A percentile compares a stretch with the other conserved stretches of the same genome.
Evolutionary conservation across 129 eudicot species (phyloP).

Genomic region (Ambrosia artemisiifolia): DNA sequence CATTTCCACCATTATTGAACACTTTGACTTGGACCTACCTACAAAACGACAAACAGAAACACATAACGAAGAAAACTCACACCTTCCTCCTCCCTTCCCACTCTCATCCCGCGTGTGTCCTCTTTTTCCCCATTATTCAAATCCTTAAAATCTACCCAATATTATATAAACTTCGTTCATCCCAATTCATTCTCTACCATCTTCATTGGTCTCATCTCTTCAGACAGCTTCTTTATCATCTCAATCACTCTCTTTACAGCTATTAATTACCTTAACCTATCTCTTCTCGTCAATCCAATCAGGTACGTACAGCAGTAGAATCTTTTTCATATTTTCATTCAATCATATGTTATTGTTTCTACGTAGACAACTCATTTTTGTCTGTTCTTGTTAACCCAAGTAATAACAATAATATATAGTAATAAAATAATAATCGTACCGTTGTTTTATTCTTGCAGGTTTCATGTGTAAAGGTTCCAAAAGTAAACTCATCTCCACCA

Average conservation of each 20-base stretch:
- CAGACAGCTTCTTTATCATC: too few species aligned
- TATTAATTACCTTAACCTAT: neutral
- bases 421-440: too few species aligned
- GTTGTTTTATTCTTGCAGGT: constrained; percentile 18
- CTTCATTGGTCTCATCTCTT: neutral
- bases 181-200: constrained; percentile 29
- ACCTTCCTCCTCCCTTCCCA: constrained; percentile 2
- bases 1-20: too few species aligned
- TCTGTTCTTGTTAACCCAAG: neutral
- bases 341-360: constrained; percentile 8
- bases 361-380: neutral
- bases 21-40: too few species aligned
- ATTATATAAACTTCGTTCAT: constrained; percentile 24
- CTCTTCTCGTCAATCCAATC: constrained; percentile 20
- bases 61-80: too few species aligned
- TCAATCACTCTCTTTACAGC: constrained; percentile 29
- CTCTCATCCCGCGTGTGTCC: constrained; percentile 30
- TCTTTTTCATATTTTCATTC: neutral
- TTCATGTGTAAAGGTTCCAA: constrained; percentile 55
- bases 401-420: too few species aligned
- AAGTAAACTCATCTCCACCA: constrained; percentile 27
- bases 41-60: too few species aligned
- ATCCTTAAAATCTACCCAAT: neutral
- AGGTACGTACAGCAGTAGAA: constrained; percentile 15
- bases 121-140: constrained; percentile 3